Conservation (phyloP, 192 early-diverging fungal genomes). For the Coemansia sp. region DNA sequence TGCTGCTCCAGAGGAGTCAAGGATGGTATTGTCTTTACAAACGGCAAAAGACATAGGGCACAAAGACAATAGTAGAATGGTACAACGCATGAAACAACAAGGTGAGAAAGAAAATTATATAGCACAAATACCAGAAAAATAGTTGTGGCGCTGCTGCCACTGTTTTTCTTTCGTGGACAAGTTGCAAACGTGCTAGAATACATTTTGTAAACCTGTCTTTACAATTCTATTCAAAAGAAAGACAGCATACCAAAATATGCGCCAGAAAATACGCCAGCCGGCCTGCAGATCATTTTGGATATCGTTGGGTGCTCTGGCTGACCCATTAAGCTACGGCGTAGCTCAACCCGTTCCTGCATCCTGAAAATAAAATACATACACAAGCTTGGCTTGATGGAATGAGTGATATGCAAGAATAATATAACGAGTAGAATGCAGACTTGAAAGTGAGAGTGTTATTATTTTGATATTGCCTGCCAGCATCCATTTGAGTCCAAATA, state of each 20-base stretch:
- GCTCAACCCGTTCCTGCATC: neutral
- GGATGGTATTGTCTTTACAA: neutral
- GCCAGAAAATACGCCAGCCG: neutral
- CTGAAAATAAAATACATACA: neutral
- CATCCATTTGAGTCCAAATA: neutral
- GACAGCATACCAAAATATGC: neutral
- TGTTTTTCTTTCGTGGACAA: neutral
- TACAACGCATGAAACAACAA: neutral
- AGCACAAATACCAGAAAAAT: neutral
- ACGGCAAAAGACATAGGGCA: neutral
- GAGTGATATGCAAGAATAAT: neutral
- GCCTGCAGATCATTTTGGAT: neutral
- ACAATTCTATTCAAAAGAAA: neutral
- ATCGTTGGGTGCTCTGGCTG: neutral
- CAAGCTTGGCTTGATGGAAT: neutral
- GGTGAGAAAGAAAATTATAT: neutral
- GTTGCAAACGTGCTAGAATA: neutral
- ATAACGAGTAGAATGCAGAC: neutral
- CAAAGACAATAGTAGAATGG: neutral
- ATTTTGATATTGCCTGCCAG: neutral
- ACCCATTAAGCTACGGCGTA: neutral
- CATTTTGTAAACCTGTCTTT: neutral
- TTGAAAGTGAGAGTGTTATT: neutral
- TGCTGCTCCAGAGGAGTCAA: neutral
- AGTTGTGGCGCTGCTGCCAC: neutral